Evolutionary conservation across 2,329 filamentous ascomycete genomes (phyloP), one percentile per base, ranked within the genome.

Genomic region (Penicillium digitatum): DNA sequence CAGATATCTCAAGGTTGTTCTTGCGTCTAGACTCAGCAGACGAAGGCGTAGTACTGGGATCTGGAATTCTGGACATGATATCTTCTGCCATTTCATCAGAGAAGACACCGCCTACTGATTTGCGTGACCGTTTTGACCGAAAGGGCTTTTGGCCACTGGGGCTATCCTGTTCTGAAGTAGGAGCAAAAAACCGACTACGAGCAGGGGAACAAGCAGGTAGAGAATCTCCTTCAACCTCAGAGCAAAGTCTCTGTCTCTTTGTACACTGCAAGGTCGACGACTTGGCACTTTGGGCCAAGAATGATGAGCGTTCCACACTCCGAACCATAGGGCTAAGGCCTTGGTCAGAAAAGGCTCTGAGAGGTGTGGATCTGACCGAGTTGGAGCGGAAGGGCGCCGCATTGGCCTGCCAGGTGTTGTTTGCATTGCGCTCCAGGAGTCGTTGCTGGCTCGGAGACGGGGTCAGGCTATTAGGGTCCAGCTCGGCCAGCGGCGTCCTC

Each of bases 391-490:
- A 66, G 56, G 76, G 76, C 27, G 76, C 77, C 49, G 79, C 74
- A 39, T 76, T 78, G 27, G 82, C 76, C 46, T 77, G 75, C 84
- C 84, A 87, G 12, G 81, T 79, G 22, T 68, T 75, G 39, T 74
- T 77, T 47, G 74, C 73, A 65, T 85, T 80, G 39, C 79, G 74
- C 56, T 82, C 75, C 24, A 88, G 71, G 11, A 86, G 69, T 26
- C 77, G 76, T 67, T 84, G 82, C 65, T 88, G 86, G 62, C 80
- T 86, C 20, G 84, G 84, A 9, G 86, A 87, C 22, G 82, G 83
- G 0, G 82, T 85, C 66, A 89, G 84, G 57, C 76, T 80, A 65
- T 89, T 89, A 0, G 84, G 82, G 66, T 88, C 84, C 22, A 89
- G 73, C 66, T 89, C 86, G 20, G 82, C 84, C 54, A 89, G 75